Evolutionary conservation across 108 stramenopile species (phyloP).

Genomic region (Nannochloropsis granulata): DNA sequence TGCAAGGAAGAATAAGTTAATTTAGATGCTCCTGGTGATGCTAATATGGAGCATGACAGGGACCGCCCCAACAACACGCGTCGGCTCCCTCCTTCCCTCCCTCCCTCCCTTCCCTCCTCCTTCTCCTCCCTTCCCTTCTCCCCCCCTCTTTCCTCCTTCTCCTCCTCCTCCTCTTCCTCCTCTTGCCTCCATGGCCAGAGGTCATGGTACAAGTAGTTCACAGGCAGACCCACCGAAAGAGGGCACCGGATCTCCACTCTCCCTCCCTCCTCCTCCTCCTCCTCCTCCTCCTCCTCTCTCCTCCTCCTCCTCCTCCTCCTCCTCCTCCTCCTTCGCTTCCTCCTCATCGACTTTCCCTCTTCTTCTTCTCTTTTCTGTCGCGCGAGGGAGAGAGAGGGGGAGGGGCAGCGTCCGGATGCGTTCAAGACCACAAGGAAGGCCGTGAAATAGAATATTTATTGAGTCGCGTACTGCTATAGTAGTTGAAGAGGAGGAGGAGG

Average conservation of each 20-base stretch:
- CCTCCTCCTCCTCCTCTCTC: neutral
- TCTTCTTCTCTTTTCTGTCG: too few relatives aligned
- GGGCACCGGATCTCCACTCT: neutral
- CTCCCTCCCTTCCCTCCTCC: neutral
- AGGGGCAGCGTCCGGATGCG: neutral
- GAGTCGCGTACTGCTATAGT: neutral
- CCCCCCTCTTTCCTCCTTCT: neutral
- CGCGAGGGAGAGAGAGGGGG: neutral
- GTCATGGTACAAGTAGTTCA: neutral
- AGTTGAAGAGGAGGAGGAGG: neutral
- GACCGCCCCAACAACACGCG: too few relatives aligned
- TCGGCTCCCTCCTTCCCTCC: neutral
- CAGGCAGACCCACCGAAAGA: neutral
- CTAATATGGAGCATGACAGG: too few relatives aligned
- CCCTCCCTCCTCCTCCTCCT: too few relatives aligned
- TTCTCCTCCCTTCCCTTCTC: neutral
- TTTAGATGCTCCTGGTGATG: too few relatives aligned
- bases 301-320: neutral
- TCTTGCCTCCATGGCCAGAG: neutral
- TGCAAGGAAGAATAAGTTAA: too few relatives aligned
- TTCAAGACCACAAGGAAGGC: neutral
- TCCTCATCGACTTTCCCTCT: neutral
- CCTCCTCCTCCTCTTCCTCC: neutral
- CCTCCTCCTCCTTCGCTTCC: neutral
- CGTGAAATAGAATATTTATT: neutral